A percentile compares a stretch with the other conserved stretches of the same genome.
phyloP scores from a whole-genome alignment of 305 asterid genomes.

The Fraxinus velutina region DNA sequence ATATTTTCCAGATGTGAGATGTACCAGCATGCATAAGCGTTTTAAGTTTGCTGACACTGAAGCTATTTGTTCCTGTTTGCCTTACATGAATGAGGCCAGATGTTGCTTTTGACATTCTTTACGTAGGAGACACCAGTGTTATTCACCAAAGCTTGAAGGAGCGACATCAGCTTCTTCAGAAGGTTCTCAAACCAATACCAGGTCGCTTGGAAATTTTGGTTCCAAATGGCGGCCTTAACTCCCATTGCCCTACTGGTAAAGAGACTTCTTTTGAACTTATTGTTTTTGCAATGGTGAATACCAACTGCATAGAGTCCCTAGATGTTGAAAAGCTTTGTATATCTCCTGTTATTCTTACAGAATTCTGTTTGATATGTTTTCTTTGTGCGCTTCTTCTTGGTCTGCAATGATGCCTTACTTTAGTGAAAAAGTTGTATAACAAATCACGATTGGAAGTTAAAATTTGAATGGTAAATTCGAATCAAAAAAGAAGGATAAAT shows the following conservation, averaged over 20 bases:
- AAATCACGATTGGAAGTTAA: not conserved
- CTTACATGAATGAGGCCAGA: slow-evolving; percentile 61
- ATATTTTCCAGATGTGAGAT: slow-evolving; percentile 3
- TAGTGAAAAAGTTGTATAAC: not conserved
- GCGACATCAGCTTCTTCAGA: slow-evolving; percentile 71
- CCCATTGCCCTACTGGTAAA: slow-evolving; percentile 67
- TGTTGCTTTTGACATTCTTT: slow-evolving; percentile 87
- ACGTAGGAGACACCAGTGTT: slow-evolving; percentile 91
- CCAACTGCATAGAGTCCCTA: not conserved
- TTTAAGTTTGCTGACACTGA: slow-evolving; percentile 16
- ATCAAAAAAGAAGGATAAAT: not conserved
- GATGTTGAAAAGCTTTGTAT: not conserved
- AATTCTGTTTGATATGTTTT: not conserved
- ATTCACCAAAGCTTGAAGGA: slow-evolving; percentile 90
- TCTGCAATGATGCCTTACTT: not conserved
- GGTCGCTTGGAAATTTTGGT: slow-evolving; percentile 92
- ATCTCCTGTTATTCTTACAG: not conserved
- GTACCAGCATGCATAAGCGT: slow-evolving; percentile 4
- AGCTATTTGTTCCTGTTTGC: slow-evolving; percentile 21
- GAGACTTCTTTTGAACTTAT: not conserved
- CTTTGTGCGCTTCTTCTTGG: not conserved
- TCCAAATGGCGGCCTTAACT: slow-evolving; percentile 71
- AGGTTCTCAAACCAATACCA: slow-evolving; percentile 66
- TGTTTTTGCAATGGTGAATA: not conserved
- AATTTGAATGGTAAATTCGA: not conserved